Evolutionary conservation across 2,329 filamentous ascomycete species (phyloP), one percentile per base, ranked within the genome.

Genomic region (Boeremia lycopersici): DNA sequence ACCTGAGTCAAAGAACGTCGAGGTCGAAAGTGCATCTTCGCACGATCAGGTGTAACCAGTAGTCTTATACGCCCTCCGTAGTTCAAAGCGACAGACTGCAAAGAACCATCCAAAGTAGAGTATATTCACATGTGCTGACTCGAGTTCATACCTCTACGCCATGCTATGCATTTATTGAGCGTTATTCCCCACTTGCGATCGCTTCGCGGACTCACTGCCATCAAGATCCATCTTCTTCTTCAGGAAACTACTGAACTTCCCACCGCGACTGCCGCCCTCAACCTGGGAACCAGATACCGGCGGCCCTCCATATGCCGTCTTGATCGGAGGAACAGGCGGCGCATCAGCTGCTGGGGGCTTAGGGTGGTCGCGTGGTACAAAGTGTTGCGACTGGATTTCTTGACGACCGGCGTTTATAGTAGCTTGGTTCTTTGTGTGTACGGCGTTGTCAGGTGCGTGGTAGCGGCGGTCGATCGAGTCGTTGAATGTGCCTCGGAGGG

Each of bases 401-500:
- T 60, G 59, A 3, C 70, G 65, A 1, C 72, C 72, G 5, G 64
- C 62, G 4, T 71, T 64, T 15, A 74, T 71, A 11, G 64, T 50
- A 13, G 67, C 68, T 58, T 72, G 65, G 45, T 74, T 74, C 51
- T 69, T 72, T 5, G 67, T 61, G 35, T 73, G 70, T 7, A 69
- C 65, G 28, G 60, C 25, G 11, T 67, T 63, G 34, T 68, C 63
- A 7, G 62, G 53, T 3, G 57, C 50, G 5, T 49, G 50, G 46
- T 67, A 70, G 34, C 67, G 72, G 12, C 65, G 67, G 50, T 74
- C 72, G 38, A 73, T 65, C 3, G 67, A 62, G 41, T 63, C 62
- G 40, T 74, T 74, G 33, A 74, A 63, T 3, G 70, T 73, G 11
- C 72, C 72, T 30, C 72, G 68, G 15, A 74, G 65, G 38, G 72